Evolutionary conservation across 2,329 filamentous ascomycete species (phyloP).

Genomic region (Didymella exigua): DNA sequence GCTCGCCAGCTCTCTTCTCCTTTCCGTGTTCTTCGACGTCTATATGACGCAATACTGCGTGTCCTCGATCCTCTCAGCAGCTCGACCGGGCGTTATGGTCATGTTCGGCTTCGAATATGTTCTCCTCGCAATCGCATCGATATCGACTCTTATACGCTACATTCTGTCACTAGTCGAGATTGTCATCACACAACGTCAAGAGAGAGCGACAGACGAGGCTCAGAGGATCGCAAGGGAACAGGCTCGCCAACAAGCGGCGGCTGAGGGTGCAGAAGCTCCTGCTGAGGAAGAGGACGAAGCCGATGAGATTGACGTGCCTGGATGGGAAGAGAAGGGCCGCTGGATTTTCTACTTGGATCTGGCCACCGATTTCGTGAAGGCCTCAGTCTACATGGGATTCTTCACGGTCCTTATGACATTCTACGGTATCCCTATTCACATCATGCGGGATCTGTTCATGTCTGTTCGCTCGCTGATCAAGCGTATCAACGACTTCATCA

Average conservation of each 20-base stretch:
- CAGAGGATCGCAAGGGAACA: slow-evolving; percentile 61
- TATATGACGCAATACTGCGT: slow-evolving; percentile 82
- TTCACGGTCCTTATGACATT: slow-evolving; percentile 92
- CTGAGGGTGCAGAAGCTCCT: slow-evolving; percentile 46
- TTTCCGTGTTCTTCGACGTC: slow-evolving; percentile 80
- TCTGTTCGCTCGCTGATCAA: slow-evolving; percentile 91
- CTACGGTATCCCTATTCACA: slow-evolving; percentile 95
- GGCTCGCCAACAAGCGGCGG: slow-evolving; percentile 65
- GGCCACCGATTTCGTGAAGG: slow-evolving; percentile 85
- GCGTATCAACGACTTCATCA: slow-evolving; percentile 83
- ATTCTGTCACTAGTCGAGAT: slow-evolving; percentile 78
- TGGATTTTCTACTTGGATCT: slow-evolving; percentile 91
- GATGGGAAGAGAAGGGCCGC: slow-evolving; percentile 95
- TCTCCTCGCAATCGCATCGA: slow-evolving; percentile 78
- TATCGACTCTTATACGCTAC: slow-evolving; percentile 81
- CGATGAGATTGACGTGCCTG: slow-evolving; percentile 91
- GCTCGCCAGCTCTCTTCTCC: slow-evolving; percentile 75
- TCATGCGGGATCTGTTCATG: slow-evolving; percentile 93
- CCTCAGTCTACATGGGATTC: slow-evolving; percentile 86
- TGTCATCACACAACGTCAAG: slow-evolving; percentile 75
- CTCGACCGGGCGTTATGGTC: slow-evolving; percentile 98
- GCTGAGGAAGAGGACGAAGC: slow-evolving; percentile 71
- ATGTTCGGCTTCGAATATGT: slow-evolving; percentile 99
- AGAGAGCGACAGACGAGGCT: slow-evolving; percentile 60
- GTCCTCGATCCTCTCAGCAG: slow-evolving; percentile 81